Conservation (phyloP, 2,329 filamentous ascomycete genomes). For the Nigrospora oryzae region DNA sequence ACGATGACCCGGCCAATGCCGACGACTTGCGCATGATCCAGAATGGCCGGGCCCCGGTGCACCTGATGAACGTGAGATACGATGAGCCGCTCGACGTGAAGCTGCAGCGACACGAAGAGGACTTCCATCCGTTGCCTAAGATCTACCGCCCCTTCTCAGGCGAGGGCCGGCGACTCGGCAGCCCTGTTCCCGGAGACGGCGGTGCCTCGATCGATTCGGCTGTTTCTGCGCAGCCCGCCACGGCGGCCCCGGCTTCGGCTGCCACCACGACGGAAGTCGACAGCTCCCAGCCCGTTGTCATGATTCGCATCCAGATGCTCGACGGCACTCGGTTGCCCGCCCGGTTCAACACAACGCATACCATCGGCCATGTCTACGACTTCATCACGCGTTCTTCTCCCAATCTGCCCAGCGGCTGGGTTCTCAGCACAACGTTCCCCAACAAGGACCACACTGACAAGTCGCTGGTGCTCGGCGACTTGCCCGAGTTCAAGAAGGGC, state of each 20-base stretch:
- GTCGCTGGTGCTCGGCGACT: conserved; percentile 45
- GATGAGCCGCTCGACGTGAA: conserved; percentile 74
- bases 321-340: conserved; percentile 71
- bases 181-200: conserved; percentile 59
- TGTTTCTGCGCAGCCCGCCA: conserved; percentile 24
- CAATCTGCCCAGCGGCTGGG: conserved; percentile 49
- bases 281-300: conserved; percentile 57
- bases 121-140: conserved; percentile 65
- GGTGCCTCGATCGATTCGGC: conserved; percentile 20
- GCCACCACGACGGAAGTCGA: conserved; percentile 40
- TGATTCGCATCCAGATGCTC: conserved; percentile 68
- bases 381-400: conserved; percentile 62
- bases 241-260: conserved; percentile 7
- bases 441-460: conserved; percentile 72
- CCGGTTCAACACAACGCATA: conserved; percentile 74
- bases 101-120: conserved; percentile 66
- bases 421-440: conserved; percentile 75
- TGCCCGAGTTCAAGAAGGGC: conserved; percentile 57
- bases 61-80: conserved; percentile 67
- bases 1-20: conserved; percentile 70
- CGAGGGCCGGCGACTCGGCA: conserved; percentile 65
- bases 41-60: conserved; percentile 65
- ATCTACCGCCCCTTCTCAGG: conserved; percentile 70
- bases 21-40: conserved; percentile 68
- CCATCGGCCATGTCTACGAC: conserved; percentile 67